Conservation (phyloP, 2,329 filamentous ascomycete species). For the Aspergillus sp. region DNA sequence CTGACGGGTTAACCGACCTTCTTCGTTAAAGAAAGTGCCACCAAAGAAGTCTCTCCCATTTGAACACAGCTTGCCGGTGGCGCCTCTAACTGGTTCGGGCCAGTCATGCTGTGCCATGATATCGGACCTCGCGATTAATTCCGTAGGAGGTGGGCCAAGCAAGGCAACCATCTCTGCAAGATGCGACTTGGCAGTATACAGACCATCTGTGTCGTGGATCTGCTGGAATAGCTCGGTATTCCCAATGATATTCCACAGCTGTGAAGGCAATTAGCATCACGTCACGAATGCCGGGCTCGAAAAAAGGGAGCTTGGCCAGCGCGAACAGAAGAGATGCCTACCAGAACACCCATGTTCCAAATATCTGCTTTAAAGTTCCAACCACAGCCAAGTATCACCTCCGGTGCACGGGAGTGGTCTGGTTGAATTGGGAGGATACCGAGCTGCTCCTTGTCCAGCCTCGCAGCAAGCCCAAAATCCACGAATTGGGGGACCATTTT, state of each 20-base stretch:
- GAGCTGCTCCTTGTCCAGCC: slow-evolving; percentile 9
- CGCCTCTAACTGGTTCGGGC: slow-evolving; percentile 16
- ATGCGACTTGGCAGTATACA: slow-evolving; percentile 34
- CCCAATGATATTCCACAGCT: slow-evolving; percentile 35
- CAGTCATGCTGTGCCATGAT: slow-evolving; percentile 15
- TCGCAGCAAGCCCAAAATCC: slow-evolving; percentile 23
- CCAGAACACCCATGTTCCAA: slow-evolving; percentile 39
- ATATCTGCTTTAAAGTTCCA: slow-evolving; percentile 39
- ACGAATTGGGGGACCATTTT: slow-evolving; percentile 21
- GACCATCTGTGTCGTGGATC: slow-evolving; percentile 27
- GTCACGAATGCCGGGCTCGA: background rate
- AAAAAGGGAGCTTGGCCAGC: no score
- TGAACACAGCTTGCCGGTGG: slow-evolving; percentile 15
- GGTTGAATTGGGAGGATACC: slow-evolving; percentile 46
- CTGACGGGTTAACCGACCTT: slow-evolving; percentile 15
- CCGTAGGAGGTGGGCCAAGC: slow-evolving; percentile 35
- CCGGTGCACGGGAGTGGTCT: slow-evolving; percentile 35
- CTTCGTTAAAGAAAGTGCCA: slow-evolving; percentile 26
- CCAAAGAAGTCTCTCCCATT: slow-evolving; percentile 21
- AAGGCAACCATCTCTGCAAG: slow-evolving; percentile 43
- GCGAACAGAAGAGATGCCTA: slow-evolving; percentile 8
- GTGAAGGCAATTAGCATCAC: no score
- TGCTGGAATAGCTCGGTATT: slow-evolving; percentile 32
- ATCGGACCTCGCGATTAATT: slow-evolving; percentile 24
- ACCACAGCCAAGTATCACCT: slow-evolving; percentile 35